Evolutionary conservation across 129 eudicot species (phyloP).

Genomic region (Sambucus nigra): DNA sequence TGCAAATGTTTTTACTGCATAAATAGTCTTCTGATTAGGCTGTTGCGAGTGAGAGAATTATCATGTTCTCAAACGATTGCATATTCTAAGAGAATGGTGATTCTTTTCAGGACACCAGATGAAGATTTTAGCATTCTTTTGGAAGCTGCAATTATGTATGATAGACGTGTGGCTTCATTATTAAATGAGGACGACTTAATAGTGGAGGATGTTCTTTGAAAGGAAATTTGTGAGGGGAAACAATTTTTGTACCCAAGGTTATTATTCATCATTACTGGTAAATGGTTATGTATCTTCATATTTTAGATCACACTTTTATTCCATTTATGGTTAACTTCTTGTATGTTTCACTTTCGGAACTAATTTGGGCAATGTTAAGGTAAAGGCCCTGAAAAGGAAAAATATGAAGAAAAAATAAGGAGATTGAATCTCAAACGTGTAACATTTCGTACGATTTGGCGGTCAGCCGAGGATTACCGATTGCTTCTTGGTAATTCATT

Average conservation of each 20-base stretch:
- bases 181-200: slow-evolving; percentile 67
- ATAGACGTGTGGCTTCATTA: slow-evolving; percentile 82
- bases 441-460: slow-evolving; percentile 93
- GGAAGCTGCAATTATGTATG: slow-evolving; percentile 96
- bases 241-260: slow-evolving; percentile 62
- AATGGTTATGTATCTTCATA: slow-evolving; percentile 2
- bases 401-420: slow-evolving; percentile 66
- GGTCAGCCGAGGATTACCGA: slow-evolving; percentile 88
- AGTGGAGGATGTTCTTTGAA: slow-evolving; percentile 53
- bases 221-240: slow-evolving; percentile 50
- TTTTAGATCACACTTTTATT: background rate
- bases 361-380: slow-evolving; percentile 34
- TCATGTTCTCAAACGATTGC: background rate
- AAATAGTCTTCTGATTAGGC: too few species aligned
- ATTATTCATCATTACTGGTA: slow-evolving; percentile 85
- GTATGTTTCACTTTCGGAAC: background rate
- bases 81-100: background rate
- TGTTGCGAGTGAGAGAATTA: background rate
- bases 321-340: background rate
- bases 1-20: too few species aligned
- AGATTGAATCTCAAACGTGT: slow-evolving; percentile 76
- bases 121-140: slow-evolving; percentile 88
- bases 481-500: slow-evolving; percentile 71
- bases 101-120: slow-evolving; percentile 83
- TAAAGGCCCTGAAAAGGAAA: slow-evolving; percentile 94